Evolutionary conservation across 2,329 filamentous ascomycete species (phyloP), one percentile per base, ranked within the genome.

Genomic region (Sporothrix humicola): DNA sequence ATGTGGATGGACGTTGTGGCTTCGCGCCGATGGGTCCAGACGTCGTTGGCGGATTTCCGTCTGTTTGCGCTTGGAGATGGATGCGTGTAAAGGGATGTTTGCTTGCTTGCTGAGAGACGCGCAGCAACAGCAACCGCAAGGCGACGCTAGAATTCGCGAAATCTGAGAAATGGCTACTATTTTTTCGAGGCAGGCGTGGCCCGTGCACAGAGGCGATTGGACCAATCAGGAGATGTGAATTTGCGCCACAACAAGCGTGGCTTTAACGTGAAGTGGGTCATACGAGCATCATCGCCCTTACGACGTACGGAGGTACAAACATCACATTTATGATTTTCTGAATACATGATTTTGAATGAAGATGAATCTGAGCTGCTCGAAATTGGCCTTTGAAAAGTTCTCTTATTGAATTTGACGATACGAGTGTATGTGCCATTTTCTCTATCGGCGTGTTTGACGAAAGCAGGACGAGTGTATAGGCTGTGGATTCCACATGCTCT

Each of bases 101-200:
- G 73, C 71, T 59, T 37, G 31, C 31, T 37, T 37, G 31, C 31
- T 37, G 31, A 50, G 65, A 75, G 75, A 73, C 73, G 74, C 72
- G 73, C 69, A 73, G 58, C 71, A 17, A 26, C 54, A 66, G 20
- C n/a, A 44, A 42, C 58, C 59, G 52, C 15, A 73, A 54, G 69
- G 72, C 71, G 72, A 71, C 75, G 73, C 75, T 76, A 75, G 73
- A 56, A 52, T 66, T 73, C 75, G 76, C 75, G 75, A 76, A 37
- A 69, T 46, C 31, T 26, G 61, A 74, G 71, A 74, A 73, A 75
- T 74, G 70, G 72, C 74, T 48, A 48, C 71, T 50, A 69, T 69
- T 69, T 69, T 69, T 69, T 69, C 52, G 59, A 54, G 61, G 61
- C 71, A 42, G 17, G 8, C 10, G 68, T 70, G 68, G 68, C 10